phyloP scores from a whole-genome alignment of 73 alveolate genomes.

The Paramecium sexaurelia region DNA sequence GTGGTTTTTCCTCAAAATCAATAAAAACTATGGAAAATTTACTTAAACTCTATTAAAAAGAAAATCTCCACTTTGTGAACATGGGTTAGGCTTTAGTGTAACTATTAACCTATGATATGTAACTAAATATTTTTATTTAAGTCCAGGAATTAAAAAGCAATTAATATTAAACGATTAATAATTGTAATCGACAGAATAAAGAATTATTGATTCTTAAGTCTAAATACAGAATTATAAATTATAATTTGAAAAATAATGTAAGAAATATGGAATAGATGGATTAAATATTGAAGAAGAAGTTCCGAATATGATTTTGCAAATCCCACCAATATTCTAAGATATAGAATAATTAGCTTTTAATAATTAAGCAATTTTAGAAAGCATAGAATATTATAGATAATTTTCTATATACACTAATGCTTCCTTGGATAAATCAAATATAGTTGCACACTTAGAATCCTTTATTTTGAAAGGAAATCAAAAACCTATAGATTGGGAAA shows the following conservation, averaged over 20 bases:
- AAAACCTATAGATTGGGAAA: constrained; percentile 32
- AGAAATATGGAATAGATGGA: constrained; percentile 12
- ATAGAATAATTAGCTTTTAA: background rate
- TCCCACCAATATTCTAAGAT: background rate
- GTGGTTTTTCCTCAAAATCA: background rate
- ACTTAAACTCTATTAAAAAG: constrained; percentile 15
- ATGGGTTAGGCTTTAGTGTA: background rate
- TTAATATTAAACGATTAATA: background rate
- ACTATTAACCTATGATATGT: constrained; percentile 21
- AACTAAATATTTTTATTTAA: background rate
- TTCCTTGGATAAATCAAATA: background rate
- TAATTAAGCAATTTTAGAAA: background rate
- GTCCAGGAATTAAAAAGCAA: constrained; percentile 45
- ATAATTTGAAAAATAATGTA: background rate
- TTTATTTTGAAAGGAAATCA: background rate
- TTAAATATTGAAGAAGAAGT: constrained; percentile 44
- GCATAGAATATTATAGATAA: constrained; percentile 27
- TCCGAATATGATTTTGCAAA: constrained; percentile 6
- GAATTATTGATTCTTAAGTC: background rate
- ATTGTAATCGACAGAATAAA: background rate
- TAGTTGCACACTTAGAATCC: background rate
- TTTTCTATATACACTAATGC: background rate
- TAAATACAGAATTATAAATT: background rate
- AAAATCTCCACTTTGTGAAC: constrained; percentile 4
- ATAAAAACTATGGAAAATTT: background rate